Base-by-base conservation (phyloP, 441 rosid species). In the Metrosideros polymorpha region DNA sequence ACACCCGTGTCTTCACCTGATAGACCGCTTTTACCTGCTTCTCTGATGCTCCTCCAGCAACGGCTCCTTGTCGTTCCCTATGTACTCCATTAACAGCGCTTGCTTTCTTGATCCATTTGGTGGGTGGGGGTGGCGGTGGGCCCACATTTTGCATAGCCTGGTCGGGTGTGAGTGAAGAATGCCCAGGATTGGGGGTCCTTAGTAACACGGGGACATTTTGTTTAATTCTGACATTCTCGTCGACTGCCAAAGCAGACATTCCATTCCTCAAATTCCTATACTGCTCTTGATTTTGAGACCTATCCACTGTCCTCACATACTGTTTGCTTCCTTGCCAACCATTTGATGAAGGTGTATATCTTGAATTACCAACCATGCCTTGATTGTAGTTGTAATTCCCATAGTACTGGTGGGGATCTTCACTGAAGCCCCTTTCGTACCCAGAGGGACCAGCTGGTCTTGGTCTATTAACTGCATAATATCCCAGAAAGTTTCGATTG, bases 371-470 rank as follows among this genome's bases (percentile, higher is more conserved):
- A 85, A 82, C 75, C 63, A 47, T 84, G 47, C 93, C 92, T 84
- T 90, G 96, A 84, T 90, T 85, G 84, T 90, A 82, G 87, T 85
- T 88, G 85, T 92, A 87, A 52, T 89, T 88, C 84, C 94, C 96
- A 83, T 91, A 75, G 89, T 90, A 85, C 86, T 91, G 82, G 87
- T 85, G 91, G 12, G 92, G 88, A 35, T 92, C 93, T 86, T 94
- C 92, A 39, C 84, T 83, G 53, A 88, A 91, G 82, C 94, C 92
- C 91, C 93, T 91, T 87, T 91, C 92, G 87, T 94, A 87, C 63
- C 94, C 91, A 83, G 92, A 91, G 76, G 95, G 92, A 75, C 93
- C 97, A 53, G 93, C 89, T 53, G 95, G 95, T 86, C 97, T 93
- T 6, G 92, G 91, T 90, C 96, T 92, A 88, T 85, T 86, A 77